Evolutionary conservation across 148 eudicot species (phyloP).

Genomic region (Spergularia marina): DNA sequence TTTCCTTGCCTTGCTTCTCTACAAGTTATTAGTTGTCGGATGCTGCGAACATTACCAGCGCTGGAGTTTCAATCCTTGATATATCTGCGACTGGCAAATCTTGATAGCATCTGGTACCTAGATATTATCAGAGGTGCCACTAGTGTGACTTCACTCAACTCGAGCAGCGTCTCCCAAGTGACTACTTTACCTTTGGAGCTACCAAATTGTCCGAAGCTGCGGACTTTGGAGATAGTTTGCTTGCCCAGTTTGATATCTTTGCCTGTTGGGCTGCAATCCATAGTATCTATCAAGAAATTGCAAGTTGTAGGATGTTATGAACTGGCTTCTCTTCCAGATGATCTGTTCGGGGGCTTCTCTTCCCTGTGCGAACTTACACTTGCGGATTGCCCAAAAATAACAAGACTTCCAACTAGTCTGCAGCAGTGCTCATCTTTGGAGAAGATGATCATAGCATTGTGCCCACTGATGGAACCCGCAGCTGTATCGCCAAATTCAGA

Average conservation of each 20-base stretch:
- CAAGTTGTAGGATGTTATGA: not conserved
- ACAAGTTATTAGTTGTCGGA: not conserved
- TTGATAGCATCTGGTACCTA: not conserved
- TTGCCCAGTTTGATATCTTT: not conserved
- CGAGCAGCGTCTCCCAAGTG: not conserved
- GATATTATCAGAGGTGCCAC: not conserved
- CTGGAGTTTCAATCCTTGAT: constrained; percentile 8
- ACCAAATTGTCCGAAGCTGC: constrained; percentile 6
- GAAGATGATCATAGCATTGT: no score
- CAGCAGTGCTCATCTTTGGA: constrained; percentile 13
- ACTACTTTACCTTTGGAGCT: not conserved
- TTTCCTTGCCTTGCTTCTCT: constrained; percentile 15
- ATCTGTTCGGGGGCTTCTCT: constrained; percentile 1
- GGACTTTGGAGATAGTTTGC: not conserved
- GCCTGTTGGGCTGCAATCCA: constrained; percentile 1
- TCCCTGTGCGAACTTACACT: not conserved
- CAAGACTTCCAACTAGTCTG: constrained; percentile 10
- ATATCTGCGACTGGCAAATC: not conserved
- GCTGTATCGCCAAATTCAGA: not conserved
- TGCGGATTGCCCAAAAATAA: not conserved
- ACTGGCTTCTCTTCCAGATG: constrained; percentile 8
- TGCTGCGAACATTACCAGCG: constrained; percentile 1
- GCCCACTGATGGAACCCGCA: no score
- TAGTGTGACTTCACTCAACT: no score
- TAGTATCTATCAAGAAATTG: constrained; percentile 3